phyloP scores from a whole-genome alignment of 768 basidiomycete species.

The Cubamyces sp. region DNA sequence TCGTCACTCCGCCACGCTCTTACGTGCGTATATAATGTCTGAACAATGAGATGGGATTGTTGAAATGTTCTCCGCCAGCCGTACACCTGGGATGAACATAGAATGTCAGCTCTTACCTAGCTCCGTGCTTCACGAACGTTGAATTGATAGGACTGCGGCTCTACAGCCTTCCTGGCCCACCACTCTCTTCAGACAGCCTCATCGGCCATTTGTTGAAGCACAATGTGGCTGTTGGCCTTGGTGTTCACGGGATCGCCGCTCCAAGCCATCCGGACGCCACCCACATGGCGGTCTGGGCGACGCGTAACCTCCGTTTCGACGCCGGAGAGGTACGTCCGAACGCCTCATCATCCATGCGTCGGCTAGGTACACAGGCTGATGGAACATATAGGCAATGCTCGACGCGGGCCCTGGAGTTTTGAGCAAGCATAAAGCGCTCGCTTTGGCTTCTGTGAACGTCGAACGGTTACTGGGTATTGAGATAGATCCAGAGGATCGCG shows the following conservation, averaged over 20 bases:
- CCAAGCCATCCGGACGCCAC: background rate
- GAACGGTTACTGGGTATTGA: constrained; percentile 52
- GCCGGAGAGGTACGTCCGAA: constrained; percentile 49
- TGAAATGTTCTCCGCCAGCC: constrained; percentile 38
- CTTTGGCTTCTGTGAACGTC: constrained; percentile 56
- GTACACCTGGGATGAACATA: constrained; percentile 60
- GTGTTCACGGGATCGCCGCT: constrained; percentile 37
- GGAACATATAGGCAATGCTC: background rate
- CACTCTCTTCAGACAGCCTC: constrained; percentile 57
- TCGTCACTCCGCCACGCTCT: constrained; percentile 64
- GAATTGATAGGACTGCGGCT: background rate
- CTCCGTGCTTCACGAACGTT: background rate
- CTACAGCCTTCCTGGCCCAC: constrained; percentile 69
- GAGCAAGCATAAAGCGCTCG: constrained; percentile 49
- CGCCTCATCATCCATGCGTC: background rate
- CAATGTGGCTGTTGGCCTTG: constrained; percentile 67
- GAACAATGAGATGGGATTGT: too few species aligned
- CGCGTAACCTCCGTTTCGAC: constrained; percentile 37
- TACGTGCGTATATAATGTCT: constrained; percentile 36
- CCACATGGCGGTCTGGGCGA: constrained; percentile 32
- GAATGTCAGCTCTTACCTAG: constrained; percentile 51
- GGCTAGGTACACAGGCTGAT: too few species aligned
- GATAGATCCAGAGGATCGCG: constrained; percentile 28
- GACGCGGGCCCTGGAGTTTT: constrained; percentile 21
- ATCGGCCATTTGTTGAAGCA: constrained; percentile 56